Conservation (phyloP, 257 asterid genomes). For the Scutellaria barbata region DNA sequence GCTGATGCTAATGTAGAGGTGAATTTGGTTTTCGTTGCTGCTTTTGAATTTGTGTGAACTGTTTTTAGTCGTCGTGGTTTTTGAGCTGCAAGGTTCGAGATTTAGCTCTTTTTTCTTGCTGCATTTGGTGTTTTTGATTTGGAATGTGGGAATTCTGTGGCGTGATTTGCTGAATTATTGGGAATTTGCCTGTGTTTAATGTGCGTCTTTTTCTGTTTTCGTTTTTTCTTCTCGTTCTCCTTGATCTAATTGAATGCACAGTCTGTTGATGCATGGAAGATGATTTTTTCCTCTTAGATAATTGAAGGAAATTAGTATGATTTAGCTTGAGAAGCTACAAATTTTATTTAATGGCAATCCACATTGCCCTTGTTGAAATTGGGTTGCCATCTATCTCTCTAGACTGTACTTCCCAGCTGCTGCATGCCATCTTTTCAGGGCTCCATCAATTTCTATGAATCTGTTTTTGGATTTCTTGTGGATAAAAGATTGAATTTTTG, state of each 20-base stretch:
- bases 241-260: slow-evolving; percentile 9
- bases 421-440: slow-evolving; percentile 29
- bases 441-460: not conserved
- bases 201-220: not conserved
- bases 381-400: slow-evolving; percentile 11
- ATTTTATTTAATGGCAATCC: slow-evolving; percentile 23
- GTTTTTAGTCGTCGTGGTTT: slow-evolving; percentile 15
- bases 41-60: slow-evolving; percentile 1
- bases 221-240: not conserved
- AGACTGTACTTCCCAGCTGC: not conserved
- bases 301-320: slow-evolving; percentile 12
- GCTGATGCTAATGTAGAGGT: slow-evolving; percentile 46
- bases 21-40: slow-evolving; percentile 8
- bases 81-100: slow-evolving; percentile 34
- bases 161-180: slow-evolving; percentile 35
- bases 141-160: slow-evolving; percentile 35
- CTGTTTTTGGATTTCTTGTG: not conserved
- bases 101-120: not conserved
- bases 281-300: not conserved
- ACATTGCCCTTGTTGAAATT: slow-evolving; percentile 22
- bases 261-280: slow-evolving; percentile 34
- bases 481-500: not conserved
- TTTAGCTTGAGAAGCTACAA: slow-evolving; percentile 27
- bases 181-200: not conserved
- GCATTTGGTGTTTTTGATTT: slow-evolving; percentile 35